phyloP scores from a whole-genome alignment of 1,284 basidiomycete genomes.

The Papiliotrema terrestris region DNA sequence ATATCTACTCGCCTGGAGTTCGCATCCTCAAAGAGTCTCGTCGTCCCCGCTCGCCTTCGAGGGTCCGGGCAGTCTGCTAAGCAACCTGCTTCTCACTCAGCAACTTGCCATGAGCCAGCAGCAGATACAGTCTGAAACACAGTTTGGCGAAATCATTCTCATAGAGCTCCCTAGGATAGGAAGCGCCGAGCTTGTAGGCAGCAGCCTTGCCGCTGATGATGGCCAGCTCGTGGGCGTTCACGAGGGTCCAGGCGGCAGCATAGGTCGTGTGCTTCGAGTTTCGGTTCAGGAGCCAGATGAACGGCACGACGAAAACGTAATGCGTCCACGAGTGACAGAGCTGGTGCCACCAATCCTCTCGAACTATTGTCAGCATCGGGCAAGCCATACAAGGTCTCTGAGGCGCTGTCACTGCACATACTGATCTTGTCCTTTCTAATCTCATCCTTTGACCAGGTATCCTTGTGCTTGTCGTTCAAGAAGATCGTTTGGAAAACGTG shows the following conservation, averaged over 20 bases:
- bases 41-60: too few species aligned
- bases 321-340: conserved; percentile 46
- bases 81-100: conserved; percentile 14
- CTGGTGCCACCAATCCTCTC: conserved; percentile 50
- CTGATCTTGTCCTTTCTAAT: conserved; percentile 52
- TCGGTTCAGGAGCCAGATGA: conserved; percentile 52
- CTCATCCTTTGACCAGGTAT: conserved; percentile 51
- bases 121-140: conserved; percentile 37
- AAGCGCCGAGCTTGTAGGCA: conserved; percentile 52
- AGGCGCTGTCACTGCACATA: conserved; percentile 19
- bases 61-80: too few species aligned
- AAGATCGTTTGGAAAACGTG: conserved; percentile 55
- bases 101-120: conserved; percentile 35
- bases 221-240: conserved; percentile 53
- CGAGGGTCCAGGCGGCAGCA: conserved; percentile 48
- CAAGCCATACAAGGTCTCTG: too few species aligned
- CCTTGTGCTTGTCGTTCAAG: conserved; percentile 50
- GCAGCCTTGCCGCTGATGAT: conserved; percentile 51
- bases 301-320: conserved; percentile 52
- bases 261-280: conserved; percentile 43
- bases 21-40: too few species aligned
- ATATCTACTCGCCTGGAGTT: too few species aligned
- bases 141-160: conserved; percentile 41
- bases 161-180: conserved; percentile 46
- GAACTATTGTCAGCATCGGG: conserved; percentile 21